Conservation (phyloP, 495 filamentous ascomycete species). For the Penicillium simplicissimum region DNA sequence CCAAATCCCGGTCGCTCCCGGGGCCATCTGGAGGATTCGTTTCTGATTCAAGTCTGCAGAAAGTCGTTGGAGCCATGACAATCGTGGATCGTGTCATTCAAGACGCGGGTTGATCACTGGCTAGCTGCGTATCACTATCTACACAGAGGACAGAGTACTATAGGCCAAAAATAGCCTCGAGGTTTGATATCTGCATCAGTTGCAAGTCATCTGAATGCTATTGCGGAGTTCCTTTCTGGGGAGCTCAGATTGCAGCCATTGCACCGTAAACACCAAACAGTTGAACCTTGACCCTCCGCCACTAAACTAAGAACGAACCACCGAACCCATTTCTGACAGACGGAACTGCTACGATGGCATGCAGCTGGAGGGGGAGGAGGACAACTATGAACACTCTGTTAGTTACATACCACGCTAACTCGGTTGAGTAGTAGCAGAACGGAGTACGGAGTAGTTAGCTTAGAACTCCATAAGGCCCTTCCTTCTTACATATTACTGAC, state of each 20-base stretch:
- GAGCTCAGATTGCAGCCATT: background rate
- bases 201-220: background rate
- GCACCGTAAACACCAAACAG: background rate
- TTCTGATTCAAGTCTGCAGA: conserved; percentile 5
- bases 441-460: background rate
- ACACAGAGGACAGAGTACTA: background rate
- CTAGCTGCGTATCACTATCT: background rate
- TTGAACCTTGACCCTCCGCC: conserved; percentile 6
- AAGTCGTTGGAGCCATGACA: background rate
- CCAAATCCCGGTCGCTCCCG: conserved; percentile 38
- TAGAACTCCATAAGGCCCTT: background rate
- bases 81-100: background rate
- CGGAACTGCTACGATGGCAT: conserved; percentile 27
- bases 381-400: background rate
- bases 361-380: conserved; percentile 14
- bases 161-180: background rate
- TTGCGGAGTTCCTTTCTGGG: background rate
- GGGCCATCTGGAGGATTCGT: conserved; percentile 10
- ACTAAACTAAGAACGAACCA: background rate
- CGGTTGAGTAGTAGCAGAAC: background rate
- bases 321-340: conserved; percentile 17
- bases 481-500: background rate
- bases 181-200: background rate
- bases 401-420: background rate
- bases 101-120: background rate